phyloP scores from a whole-genome alignment of 257 asterid genomes.

The Knoxia roxburghii region DNA sequence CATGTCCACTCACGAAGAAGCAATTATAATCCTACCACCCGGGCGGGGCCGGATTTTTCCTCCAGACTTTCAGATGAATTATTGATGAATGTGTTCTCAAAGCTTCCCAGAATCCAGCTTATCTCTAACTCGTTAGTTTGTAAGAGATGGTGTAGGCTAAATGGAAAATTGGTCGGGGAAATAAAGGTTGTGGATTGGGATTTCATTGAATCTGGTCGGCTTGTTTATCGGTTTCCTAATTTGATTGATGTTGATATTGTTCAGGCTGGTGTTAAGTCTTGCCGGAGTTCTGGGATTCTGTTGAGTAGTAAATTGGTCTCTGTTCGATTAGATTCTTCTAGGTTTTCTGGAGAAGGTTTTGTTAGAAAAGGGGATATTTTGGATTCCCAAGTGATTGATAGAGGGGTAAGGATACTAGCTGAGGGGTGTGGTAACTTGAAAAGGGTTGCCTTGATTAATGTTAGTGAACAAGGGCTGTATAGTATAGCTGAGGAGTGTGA shows the following conservation, averaged over 20 bases:
- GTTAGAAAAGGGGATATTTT: conserved; percentile 44
- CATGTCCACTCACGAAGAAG: conserved; percentile 7
- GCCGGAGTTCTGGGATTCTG: conserved; percentile 62
- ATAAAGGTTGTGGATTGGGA: conserved; percentile 84
- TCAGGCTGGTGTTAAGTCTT: conserved; percentile 35
- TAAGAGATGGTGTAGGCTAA: conserved; percentile 68
- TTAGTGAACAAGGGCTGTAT: conserved; percentile 59
- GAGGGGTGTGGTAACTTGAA: conserved; percentile 66
- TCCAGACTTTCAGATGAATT: conserved; percentile 52
- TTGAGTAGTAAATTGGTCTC: conserved; percentile 49
- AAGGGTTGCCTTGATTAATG: conserved; percentile 53
- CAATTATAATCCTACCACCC: not conserved
- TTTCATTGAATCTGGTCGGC: conserved; percentile 82
- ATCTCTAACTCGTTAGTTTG: conserved; percentile 64
- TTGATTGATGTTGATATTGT: conserved; percentile 55
- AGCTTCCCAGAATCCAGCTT: conserved; percentile 44
- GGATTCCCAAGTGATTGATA: conserved; percentile 42
- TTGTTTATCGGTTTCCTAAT: conserved; percentile 61
- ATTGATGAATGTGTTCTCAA: conserved; percentile 47
- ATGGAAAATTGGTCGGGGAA: conserved; percentile 57
- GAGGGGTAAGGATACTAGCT: conserved; percentile 63
- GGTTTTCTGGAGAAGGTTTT: conserved; percentile 36
- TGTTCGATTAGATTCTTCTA: conserved; percentile 43
- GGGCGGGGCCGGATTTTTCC: conserved; percentile 37
- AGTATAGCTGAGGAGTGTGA: conserved; percentile 67